Evolutionary conservation across 208 protist genomes (phyloP), one percentile per base, ranked within the genome.

Genomic region (Crithidia sp.): DNA sequence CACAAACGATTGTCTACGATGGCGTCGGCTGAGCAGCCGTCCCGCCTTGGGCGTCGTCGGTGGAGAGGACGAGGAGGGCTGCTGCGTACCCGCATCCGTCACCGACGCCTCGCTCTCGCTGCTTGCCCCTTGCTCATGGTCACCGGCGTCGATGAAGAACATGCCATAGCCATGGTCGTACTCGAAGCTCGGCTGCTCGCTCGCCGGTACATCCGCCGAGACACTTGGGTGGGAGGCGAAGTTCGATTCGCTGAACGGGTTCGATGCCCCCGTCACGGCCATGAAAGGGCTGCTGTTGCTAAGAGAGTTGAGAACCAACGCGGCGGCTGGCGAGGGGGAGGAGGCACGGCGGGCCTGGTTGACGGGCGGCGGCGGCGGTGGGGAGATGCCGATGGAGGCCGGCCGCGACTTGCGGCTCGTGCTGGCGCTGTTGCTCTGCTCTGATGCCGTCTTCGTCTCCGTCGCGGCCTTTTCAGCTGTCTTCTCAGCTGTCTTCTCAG

Each of bases 1-100:
- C 36, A 69, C 64, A 56, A 69, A 60, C 12, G 64, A 69, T n/a
- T 8, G 40, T 44, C 64, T 36, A 3, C 64, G 64, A 28, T 60
- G 5, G 37, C 64, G 64, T 49, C 47, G 14, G 37, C 40, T 60
- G 14, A 59, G 44, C 4, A 43, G 44, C 17, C 37, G 12, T 19
- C 7, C 45, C 5, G 19, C 47, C 45, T 65, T 65, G 3, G 40
- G 44, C 37, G 41, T 7, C 17, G 60, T 65, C 40, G 44, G 44
- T 4, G 60, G 44, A 7, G 60, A 43, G 19, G 60, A 50, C 39
- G 36, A 14, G 37, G 58, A 5, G 5, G 0, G n/a, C 37, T 37
- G 16, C 6, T 13, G n/a, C 39, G 37, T 49, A 2, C 45, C 58
- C 5, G 58, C 16, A 0, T 8, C 58, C n/a, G 57, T 14, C 58